Percentiles rank a stretch among this genome's conserved stretches.
These are phyloP conservation scores for Cotoneaster glaucophyllus DNA, from an alignment of 306 rosid species.

Conservation along the genomic window DNA sequence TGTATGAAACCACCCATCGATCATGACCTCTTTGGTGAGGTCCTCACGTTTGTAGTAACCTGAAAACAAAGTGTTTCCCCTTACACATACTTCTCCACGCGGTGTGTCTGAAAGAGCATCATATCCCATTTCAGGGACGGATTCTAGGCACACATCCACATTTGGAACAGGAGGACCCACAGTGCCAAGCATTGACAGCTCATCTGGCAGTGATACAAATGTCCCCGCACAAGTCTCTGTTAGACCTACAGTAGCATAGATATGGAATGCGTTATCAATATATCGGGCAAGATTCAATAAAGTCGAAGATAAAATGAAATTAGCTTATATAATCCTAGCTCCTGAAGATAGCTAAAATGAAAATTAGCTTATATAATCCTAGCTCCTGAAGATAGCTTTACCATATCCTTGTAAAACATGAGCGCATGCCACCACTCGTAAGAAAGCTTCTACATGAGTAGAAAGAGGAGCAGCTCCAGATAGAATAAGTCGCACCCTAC, in stretches of 20 bases:
- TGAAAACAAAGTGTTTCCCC: constrained; percentile 72
- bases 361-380: background rate
- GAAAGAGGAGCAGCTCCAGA: constrained; percentile 98
- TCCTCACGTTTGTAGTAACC: constrained; percentile 93
- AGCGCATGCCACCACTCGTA: constrained; percentile 83
- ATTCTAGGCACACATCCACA: constrained; percentile 82
- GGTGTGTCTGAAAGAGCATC: constrained; percentile 68
- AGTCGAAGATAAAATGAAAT: background rate
- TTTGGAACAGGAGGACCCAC: constrained; percentile 99
- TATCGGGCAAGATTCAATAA: background rate
- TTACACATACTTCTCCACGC: constrained; percentile 83
- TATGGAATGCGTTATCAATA: constrained; percentile 8
- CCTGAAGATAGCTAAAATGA: constrained; percentile 12
- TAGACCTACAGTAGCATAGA: constrained; percentile 54
- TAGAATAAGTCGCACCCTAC: constrained; percentile 75
- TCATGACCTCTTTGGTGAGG: constrained; percentile 78
- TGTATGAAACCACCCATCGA: constrained; percentile 95
- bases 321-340: background rate
- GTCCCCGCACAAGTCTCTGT: constrained; percentile 97
- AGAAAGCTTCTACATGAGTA: constrained; percentile 65
- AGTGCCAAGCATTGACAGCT: constrained; percentile 73
- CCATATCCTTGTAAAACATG: constrained; percentile 99
- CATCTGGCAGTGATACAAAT: constrained; percentile 84
- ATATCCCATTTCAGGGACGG: constrained; percentile 97
- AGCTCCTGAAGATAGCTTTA: constrained; percentile 26